Base-by-base conservation (phyloP, 805 yeast species). In the Candida ulmi region DNA sequence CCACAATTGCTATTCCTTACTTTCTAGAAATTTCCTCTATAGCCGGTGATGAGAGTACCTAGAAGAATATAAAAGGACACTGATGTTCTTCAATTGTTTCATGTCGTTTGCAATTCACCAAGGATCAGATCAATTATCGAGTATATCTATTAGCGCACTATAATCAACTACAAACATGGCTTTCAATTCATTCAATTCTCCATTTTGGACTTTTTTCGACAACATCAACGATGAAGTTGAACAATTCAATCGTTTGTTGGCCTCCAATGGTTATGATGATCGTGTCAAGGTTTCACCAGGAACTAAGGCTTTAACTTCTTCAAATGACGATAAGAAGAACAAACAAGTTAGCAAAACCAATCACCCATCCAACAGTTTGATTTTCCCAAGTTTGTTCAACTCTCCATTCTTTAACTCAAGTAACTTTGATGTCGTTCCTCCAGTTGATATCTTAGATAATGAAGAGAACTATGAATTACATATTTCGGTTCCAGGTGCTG, bases 401-500 rank as follows among this genome's bases (percentile, higher is more conserved):
- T 32, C 60, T n/a, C 53, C 59, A 24, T 51, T 48, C 37, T 54
- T 59, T 34, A 26, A n/a, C 7, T 44, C 41, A 17, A 47, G 27
- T n/a, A 37, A 37, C 11, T 38, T 39, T 15, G 52, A 42, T 12
- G 36, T 66, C 16, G 52, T 61, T 16, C 74, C 75, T 37, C 72
- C 76, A 13, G 62, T 72, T 35, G 76, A 72, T 45, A 56, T 73
- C 29, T 52, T 69, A 43, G 77, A 72, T 24, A 62, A 65, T 33
- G 71, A 68, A 5, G 55, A 62, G 33, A 48, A 57, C 16, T 72
- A 68, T 44, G 66, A 63, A 32, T 50, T 73, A 28, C 65, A 63
- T 28, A 61, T 71, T 4, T 65, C 76, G 1, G 56, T 72, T 38
- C 75, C 78, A 9, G 78, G 78, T 39, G 74, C 72, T 16, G 51